Conservation (phyloP, 805 yeast species). For the Myxozyma vanderwaltii region DNA sequence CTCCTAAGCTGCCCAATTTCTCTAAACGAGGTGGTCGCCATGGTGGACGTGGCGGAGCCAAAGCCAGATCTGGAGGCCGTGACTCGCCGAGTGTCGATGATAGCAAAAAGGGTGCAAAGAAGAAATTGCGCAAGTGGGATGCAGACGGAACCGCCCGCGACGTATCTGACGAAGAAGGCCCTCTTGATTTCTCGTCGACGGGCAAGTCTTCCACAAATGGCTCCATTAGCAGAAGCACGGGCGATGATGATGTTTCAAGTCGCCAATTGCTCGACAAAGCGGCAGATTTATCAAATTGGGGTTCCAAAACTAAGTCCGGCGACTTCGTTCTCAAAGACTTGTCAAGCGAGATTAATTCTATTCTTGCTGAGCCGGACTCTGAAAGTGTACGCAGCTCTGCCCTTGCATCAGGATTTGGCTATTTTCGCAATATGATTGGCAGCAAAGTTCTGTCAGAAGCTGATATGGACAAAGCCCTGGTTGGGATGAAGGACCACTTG, state of each 20-base stretch:
- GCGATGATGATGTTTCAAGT: slow-evolving; percentile 32
- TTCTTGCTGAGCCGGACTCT: slow-evolving; percentile 40
- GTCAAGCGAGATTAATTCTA: slow-evolving; percentile 53
- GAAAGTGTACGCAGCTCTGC: slow-evolving; percentile 19
- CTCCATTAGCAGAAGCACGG: background rate
- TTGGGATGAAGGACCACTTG: slow-evolving; percentile 71
- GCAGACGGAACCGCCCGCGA: slow-evolving; percentile 57
- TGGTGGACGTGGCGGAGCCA: slow-evolving; percentile 5
- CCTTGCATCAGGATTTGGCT: slow-evolving; percentile 51
- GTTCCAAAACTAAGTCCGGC: slow-evolving; percentile 52
- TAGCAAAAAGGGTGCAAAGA: slow-evolving; percentile 38
- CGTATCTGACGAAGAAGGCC: slow-evolving; percentile 48
- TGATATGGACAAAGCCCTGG: slow-evolving; percentile 66
- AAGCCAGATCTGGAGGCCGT: background rate
- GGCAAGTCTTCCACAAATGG: background rate
- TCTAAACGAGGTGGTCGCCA: slow-evolving; percentile 23
- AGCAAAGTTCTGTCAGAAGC: slow-evolving; percentile 65
- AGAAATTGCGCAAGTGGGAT: slow-evolving; percentile 65
- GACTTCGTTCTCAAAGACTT: slow-evolving; percentile 68
- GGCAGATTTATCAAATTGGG: slow-evolving; percentile 44
- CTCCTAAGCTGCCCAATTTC: background rate
- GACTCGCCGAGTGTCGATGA: background rate
- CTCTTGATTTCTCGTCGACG: slow-evolving; percentile 59
- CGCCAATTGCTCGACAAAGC: slow-evolving; percentile 36
- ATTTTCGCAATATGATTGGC: slow-evolving; percentile 63